These are phyloP conservation scores for Phytophthora boehmeriae DNA, from an alignment of 352 stramenopile genomes.

Conservation along the genomic window DNA sequence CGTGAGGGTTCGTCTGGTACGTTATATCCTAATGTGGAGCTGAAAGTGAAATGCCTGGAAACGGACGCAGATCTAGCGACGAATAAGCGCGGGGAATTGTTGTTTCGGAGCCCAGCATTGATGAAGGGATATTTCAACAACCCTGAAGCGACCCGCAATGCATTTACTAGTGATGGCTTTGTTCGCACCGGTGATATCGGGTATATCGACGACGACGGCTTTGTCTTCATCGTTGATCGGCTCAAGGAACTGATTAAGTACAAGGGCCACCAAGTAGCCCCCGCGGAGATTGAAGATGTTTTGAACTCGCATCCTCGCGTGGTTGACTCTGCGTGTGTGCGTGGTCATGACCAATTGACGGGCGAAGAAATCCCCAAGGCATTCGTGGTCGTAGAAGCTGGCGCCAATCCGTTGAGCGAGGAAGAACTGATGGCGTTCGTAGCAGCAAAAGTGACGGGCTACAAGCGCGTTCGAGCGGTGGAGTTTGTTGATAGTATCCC, in stretches of 20 bases:
- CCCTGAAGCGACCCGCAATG: conserved; percentile 78
- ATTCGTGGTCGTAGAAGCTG: conserved; percentile 82
- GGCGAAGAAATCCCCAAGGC: conserved; percentile 89
- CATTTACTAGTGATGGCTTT: conserved; percentile 82
- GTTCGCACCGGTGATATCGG: conserved; percentile 91
- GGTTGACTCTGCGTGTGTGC: conserved; percentile 71
- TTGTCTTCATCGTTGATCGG: conserved; percentile 91
- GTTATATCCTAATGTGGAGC: conserved; percentile 56
- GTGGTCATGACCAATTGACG: conserved; percentile 49
- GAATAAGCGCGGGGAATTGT: conserved; percentile 81
- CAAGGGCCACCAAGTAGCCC: conserved; percentile 92
- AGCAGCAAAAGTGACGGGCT: conserved; percentile 73
- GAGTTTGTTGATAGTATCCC: conserved; percentile 89
- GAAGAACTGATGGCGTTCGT: conserved; percentile 71
- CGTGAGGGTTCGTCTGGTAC: conserved; percentile 41
- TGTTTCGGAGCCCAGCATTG: conserved; percentile 90
- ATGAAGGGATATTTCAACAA: conserved; percentile 94
- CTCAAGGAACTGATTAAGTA: conserved; percentile 97
- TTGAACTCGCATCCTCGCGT: conserved; percentile 79
- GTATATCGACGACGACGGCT: conserved; percentile 92
- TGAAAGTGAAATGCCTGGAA: conserved; percentile 52
- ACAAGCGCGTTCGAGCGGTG: conserved; percentile 89
- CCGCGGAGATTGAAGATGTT: conserved; percentile 92
- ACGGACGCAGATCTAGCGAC: conserved; percentile 40
- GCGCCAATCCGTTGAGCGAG: conserved; percentile 10